Evolutionary conservation across 306 rosid genomes (phyloP), one percentile per base, ranked within the genome.

Genomic region (Cicer yamashitae): DNA sequence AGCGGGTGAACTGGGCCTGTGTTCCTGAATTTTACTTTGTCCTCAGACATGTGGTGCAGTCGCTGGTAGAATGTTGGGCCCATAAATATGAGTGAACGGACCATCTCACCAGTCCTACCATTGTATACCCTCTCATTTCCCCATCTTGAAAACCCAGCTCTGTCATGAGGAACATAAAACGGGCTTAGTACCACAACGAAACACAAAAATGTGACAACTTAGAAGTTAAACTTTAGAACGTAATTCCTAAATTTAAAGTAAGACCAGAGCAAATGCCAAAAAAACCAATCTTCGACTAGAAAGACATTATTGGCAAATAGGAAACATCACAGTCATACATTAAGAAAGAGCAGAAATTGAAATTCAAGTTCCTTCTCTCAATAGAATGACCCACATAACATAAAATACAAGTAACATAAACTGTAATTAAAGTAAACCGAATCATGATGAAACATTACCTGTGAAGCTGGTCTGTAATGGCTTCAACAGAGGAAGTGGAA

Each of bases 1-100:
- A 92, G 83, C n/a, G 99, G 99, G 76, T 96, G 99, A 63, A 96
- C 98, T 0, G 99, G 99, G 25, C 98, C 98, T 0, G 99, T 96
- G 89, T 96, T 96, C 46, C 99, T 85, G 74, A 96, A 96, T 69
- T 92, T 96, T 0, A 96, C 92, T 38, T 92, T 96, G 85, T 96
- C 99, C 82, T 96, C 99, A 2, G 99, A 85, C 99, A 96, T 96
- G 83, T 96, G 99, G 52, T 88, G 87, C 47, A 94, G 89, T 0
- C 99, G 94, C 76, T 92, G 99, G 75, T 94, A 94, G 85, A 94
- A 94, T 6, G 96, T 92, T 7, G 99, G 99, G 13, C 99, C 99
- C 98, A 94, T 92, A 50, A 94, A 94, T 64, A 94, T 89, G 10
- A 94, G 96, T 0, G 94, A 86, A 7, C 87, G 90, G 30, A 90